Conservation (phyloP, 2,329 filamentous ascomycete genomes). For the Colletotrichum gloeosporioides region DNA sequence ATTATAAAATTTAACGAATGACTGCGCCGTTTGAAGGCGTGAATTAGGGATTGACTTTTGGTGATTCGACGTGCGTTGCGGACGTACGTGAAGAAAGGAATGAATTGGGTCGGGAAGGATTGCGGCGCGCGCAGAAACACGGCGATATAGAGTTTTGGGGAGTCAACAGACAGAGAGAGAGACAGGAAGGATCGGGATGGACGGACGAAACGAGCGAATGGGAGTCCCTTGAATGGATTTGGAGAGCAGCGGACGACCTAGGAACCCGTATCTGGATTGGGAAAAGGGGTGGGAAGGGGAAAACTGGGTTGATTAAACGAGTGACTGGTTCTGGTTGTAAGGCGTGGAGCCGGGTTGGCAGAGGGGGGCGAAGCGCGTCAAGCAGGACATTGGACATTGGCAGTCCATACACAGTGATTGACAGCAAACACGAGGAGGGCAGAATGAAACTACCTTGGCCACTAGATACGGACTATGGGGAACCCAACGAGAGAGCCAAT, state of each 20-base stretch:
- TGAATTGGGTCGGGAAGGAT: conserved; percentile 6
- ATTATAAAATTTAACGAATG: conserved; percentile 2
- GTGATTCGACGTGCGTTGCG: not conserved
- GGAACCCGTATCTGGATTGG: not conserved
- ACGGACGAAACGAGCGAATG: conserved; percentile 6
- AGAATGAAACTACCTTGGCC: not conserved
- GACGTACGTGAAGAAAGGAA: conserved; percentile 12
- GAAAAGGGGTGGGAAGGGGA: conserved; percentile 13
- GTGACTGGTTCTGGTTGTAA: not conserved
- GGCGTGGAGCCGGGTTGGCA: not conserved
- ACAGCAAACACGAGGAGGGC: not conserved
- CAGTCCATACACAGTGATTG: not conserved
- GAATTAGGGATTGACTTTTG: not conserved
- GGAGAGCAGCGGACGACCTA: not conserved
- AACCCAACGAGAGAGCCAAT: not conserved
- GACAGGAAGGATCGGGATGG: not conserved
- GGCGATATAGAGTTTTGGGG: conserved; percentile 16
- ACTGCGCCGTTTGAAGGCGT: conserved; percentile 12
- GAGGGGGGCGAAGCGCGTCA: not conserved
- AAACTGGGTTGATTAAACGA: conserved; percentile 18
- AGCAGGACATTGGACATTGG: not conserved
- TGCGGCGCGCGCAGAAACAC: conserved; percentile 4
- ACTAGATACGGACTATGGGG: not conserved
- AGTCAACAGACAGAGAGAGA: not conserved
- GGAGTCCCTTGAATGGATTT: conserved; percentile 2